Evolutionary conservation across 164 flowering plant species (phyloP).

Genomic region (Platanus orientalis): DNA sequence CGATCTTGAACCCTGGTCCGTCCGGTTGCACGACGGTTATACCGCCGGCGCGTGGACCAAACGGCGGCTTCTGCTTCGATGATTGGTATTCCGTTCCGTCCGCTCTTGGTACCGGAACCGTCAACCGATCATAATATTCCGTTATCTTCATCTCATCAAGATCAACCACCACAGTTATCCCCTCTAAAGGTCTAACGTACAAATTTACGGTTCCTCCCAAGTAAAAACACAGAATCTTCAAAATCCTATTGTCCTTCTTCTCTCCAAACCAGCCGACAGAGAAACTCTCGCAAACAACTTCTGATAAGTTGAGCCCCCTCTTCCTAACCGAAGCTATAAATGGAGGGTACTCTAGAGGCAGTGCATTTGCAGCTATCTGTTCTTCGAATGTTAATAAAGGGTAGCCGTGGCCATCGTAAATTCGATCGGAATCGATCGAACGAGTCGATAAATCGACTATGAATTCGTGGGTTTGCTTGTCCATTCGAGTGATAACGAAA

Average conservation of each 20-base stretch:
- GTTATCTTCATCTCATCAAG: constrained; percentile 43
- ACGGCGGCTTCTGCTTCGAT: constrained; percentile 29
- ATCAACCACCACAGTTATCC: constrained; percentile 42
- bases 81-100: constrained; percentile 46
- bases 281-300: constrained; percentile 30
- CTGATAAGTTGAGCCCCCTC: constrained; percentile 42
- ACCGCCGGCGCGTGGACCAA: constrained; percentile 13
- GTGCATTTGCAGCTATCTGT: constrained; percentile 18
- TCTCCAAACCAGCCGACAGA: constrained; percentile 60
- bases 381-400: constrained; percentile 41
- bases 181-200: constrained; percentile 48
- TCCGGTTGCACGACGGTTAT: constrained; percentile 26
- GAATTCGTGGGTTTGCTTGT: constrained; percentile 34
- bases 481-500: constrained; percentile 26
- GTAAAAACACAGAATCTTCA: constrained; percentile 33
- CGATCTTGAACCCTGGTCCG: constrained; percentile 37
- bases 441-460: constrained; percentile 30
- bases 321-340: constrained; percentile 30
- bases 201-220: constrained; percentile 38
- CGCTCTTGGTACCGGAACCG: constrained; percentile 38
- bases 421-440: constrained; percentile 22
- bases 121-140: constrained; percentile 27
- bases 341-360: constrained; percentile 30
- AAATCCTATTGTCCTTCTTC: constrained; percentile 13
- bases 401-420: constrained; percentile 39